A percentile compares a stretch with the other conserved stretches of the same genome.
Evolutionary conservation across 2,329 filamentous ascomycete species (phyloP).

Genomic region (Trichophyton equinum): DNA sequence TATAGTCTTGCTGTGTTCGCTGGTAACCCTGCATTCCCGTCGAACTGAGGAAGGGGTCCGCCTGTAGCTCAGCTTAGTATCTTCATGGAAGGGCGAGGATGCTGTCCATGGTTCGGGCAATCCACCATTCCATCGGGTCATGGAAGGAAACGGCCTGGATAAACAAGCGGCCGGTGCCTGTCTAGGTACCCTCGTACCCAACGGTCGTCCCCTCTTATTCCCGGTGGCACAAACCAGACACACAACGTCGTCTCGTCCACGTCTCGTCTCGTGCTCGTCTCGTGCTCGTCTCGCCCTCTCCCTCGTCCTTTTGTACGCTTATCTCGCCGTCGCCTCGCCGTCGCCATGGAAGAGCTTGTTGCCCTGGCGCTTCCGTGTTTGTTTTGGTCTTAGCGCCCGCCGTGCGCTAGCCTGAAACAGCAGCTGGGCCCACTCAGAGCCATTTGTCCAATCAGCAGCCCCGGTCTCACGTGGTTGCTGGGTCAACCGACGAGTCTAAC

Average conservation of each 20-base stretch:
- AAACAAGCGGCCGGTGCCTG: neutral
- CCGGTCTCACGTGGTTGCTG: neutral
- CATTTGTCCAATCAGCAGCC: neutral
- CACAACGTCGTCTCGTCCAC: neutral
- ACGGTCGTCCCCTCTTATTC: neutral
- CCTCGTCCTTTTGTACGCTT: neutral
- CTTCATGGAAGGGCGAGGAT: too few relatives aligned
- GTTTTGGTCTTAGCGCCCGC: neutral
- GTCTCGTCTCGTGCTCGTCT: neutral
- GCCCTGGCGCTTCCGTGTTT: neutral
- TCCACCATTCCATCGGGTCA: too few relatives aligned
- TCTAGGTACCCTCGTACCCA: neutral
- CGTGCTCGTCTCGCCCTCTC: neutral
- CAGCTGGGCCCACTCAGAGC: neutral
- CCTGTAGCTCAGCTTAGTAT: too few relatives aligned
- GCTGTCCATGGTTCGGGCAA: too few relatives aligned
- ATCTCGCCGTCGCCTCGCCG: neutral
- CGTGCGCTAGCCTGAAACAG: neutral
- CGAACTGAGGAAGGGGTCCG: too few relatives aligned
- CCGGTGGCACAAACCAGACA: neutral
- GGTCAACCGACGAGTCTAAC: constrained; percentile 22
- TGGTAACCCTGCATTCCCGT: neutral
- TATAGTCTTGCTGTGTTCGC: too few relatives aligned
- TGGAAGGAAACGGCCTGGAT: neutral
- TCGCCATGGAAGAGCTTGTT: neutral